Percentiles rank a stretch among this genome's conserved stretches.
Conservation (phyloP, 371 early-diverging fungal species). For the Choanephora cucurbitarum region DNA sequence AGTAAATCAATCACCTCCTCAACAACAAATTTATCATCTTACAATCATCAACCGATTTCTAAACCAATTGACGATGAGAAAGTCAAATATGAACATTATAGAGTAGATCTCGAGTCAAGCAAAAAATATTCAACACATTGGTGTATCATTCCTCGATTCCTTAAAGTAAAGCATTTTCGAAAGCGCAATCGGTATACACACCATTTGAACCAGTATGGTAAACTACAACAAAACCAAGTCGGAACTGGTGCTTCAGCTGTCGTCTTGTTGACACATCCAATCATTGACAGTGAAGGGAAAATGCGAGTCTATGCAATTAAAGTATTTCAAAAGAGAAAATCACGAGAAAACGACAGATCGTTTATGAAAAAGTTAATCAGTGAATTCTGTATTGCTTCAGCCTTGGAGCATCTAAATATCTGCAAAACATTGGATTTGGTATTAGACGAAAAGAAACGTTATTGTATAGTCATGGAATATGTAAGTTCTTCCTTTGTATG, state of each 20-base stretch:
- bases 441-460: conserved; percentile 50
- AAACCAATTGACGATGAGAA: background rate
- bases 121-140: too few relatives aligned
- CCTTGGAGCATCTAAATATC: conserved; percentile 67
- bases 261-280: conserved; percentile 19
- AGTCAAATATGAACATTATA: too few relatives aligned
- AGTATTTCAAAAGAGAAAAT: conserved; percentile 60
- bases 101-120: too few relatives aligned
- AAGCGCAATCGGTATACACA: background rate
- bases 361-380: conserved; percentile 68
- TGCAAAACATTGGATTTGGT: conserved; percentile 73
- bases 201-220: conserved; percentile 18
- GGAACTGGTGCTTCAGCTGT: conserved; percentile 34
- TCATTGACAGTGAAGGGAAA: conserved; percentile 11
- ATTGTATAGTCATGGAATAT: conserved; percentile 73
- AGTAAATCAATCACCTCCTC: conserved; percentile 1
- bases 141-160: background rate
- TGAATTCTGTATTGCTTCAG: conserved; percentile 73
- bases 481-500: conserved; percentile 20
- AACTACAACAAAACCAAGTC: conserved; percentile 16
- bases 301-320: conserved; percentile 38
- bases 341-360: conserved; percentile 54
- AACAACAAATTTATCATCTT: background rate
- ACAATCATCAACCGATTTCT: background rate
- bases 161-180: background rate